Evolutionary conservation across 2,329 filamentous ascomycete species (phyloP), one percentile per base, ranked within the genome.

Genomic region (Aspergillus awamori): DNA sequence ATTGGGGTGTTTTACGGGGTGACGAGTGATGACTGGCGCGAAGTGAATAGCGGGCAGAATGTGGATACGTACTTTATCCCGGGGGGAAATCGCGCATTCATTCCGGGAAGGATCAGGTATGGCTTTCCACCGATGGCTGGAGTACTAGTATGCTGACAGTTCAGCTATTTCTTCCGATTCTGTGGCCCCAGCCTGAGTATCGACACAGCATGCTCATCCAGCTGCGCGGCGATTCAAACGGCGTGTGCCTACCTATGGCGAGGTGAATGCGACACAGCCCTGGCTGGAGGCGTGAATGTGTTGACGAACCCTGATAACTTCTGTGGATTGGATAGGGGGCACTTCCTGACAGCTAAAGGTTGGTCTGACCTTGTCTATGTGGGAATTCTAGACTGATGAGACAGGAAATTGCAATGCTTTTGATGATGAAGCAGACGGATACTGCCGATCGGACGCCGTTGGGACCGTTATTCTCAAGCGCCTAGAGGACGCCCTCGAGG

Each of bases 241-340:
- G 85, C 87, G 4, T 93, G 91, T 76, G 88, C 88, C 7, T 87
- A 91, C 0, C 81, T 93, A 8, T 89, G 89, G 85, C 84, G 86
- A 5, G 87, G 88, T 58, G 91, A 95, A 66, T 92, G 89, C 64
- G 91, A 95, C 70, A 93, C 89, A 8, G 92, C 91, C 1, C 86
- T 93, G 30, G 89, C 91, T 2, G 92, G 92, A 60, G 92, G 92
- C 63, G 80, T 91, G 20, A 92, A 91, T 54, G 65, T 92, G 62
- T 81, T 93, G 76, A 93, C 90, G 56, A 93, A 92, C 77, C 89
- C 91, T 0, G 90, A 93, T 74, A 91, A 90, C 79, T 92, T 91
- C 77, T 83, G 89, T 10, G 90, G 89, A 67, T 80, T 94, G 7
- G 89, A 87, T 71, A 87, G 89, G 67, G 91, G 89, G 11, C 89